A percentile compares a stretch with the other conserved stretches of the same genome.
phyloP scores from a whole-genome alignment of 495 filamentous ascomycete genomes.

The Trichoderma orchidacearum region DNA sequence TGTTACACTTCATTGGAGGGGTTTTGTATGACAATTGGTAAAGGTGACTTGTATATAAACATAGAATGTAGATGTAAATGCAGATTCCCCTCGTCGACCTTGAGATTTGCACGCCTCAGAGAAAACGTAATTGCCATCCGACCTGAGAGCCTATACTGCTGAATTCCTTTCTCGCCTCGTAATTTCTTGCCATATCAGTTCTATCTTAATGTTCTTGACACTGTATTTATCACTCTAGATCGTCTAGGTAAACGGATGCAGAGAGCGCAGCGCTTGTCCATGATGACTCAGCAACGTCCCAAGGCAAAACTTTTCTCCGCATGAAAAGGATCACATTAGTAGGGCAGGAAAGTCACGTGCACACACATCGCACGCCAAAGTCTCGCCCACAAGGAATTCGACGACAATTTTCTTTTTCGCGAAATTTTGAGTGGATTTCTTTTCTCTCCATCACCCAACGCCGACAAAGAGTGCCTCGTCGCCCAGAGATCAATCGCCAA shows the following conservation, averaged over 20 bases:
- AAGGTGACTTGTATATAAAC: not conserved
- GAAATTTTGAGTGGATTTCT: not conserved
- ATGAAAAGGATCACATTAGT: not conserved
- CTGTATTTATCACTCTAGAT: too few relatives aligned
- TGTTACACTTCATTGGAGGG: too few relatives aligned
- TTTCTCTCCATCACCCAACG: constrained; percentile 1
- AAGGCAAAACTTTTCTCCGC: not conserved
- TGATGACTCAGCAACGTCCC: not conserved
- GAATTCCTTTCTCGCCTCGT: too few relatives aligned
- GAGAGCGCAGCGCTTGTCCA: too few relatives aligned
- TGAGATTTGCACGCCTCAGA: not conserved
- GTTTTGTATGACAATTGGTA: too few relatives aligned
- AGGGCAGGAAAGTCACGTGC: constrained; percentile 1
- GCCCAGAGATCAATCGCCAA: not conserved
- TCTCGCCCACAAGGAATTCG: not conserved
- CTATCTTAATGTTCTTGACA: too few relatives aligned
- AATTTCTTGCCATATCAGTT: too few relatives aligned
- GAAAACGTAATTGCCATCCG: too few relatives aligned
- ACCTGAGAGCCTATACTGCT: too few relatives aligned
- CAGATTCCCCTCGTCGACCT: not conserved
- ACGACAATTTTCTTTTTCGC: not conserved
- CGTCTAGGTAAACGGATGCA: too few relatives aligned
- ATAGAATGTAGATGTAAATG: not conserved
- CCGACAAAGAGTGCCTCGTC: not conserved
- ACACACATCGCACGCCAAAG: not conserved